Conservation (phyloP, 352 stramenopile genomes). For the Phytopythium delawarense region DNA sequence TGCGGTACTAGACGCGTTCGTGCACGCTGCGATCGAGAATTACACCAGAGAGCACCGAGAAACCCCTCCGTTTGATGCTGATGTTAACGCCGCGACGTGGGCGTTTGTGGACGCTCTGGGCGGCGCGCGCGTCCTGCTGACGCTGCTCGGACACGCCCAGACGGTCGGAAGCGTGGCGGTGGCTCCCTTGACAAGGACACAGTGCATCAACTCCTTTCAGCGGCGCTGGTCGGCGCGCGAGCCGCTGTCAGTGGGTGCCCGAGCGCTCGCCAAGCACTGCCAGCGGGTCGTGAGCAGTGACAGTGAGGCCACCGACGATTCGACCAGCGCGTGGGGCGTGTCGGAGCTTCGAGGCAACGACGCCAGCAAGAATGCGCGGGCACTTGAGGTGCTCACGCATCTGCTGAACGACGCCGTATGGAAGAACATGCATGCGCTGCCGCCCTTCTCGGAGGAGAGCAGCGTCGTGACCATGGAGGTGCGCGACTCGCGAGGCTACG, state of each 20-base stretch:
- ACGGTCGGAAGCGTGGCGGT: conserved; percentile 51
- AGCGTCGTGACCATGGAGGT: conserved; percentile 68
- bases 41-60: not conserved
- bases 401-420: conserved; percentile 58
- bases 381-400: conserved; percentile 37
- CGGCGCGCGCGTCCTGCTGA: conserved; percentile 54
- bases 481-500: conserved; percentile 62
- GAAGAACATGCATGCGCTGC: conserved; percentile 82
- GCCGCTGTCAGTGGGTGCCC: conserved; percentile 65
- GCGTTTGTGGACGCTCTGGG: conserved; percentile 37
- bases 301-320: conserved; percentile 1
- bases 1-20: conserved; percentile 16
- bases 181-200: conserved; percentile 40
- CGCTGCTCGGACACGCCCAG: conserved; percentile 60
- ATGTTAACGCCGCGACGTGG: conserved; percentile 5
- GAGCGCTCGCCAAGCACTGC: conserved; percentile 80
- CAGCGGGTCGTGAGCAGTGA: conserved; percentile 18
- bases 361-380: conserved; percentile 54
- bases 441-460: conserved; percentile 22
- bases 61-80: not conserved
- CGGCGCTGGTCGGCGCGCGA: conserved; percentile 30
- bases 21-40: conserved; percentile 2
- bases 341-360: conserved; percentile 56
- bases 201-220: conserved; percentile 56
- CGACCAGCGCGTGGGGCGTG: conserved; percentile 60